Conservation (phyloP, 306 rosid genomes). For the Ammopiptanthus mongolicus region DNA sequence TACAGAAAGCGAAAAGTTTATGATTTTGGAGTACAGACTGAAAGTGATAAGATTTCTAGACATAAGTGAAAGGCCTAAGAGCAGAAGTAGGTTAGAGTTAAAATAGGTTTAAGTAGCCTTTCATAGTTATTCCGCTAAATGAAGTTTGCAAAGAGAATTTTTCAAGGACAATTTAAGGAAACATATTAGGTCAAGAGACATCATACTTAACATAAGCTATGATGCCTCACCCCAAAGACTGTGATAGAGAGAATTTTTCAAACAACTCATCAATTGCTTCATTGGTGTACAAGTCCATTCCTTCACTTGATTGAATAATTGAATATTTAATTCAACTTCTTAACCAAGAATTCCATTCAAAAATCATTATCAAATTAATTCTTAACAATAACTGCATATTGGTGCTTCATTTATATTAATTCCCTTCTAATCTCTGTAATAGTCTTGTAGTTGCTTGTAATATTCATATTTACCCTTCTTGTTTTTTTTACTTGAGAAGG, state of each 20-base stretch:
- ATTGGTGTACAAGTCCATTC: not conserved
- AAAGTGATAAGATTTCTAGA: not conserved
- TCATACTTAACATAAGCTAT: not conserved
- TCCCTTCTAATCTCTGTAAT: not conserved
- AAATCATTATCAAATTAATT: not conserved
- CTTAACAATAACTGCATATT: not conserved
- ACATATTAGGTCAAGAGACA: not conserved
- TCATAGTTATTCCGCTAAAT: not conserved
- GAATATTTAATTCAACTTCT: not conserved
- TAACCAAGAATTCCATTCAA: not conserved
- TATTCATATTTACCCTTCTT: not conserved
- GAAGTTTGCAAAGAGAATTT: not conserved
- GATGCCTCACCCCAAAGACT: not conserved
- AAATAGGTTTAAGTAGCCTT: not conserved
- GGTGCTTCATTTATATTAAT: not conserved
- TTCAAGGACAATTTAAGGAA: not conserved
- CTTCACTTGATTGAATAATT: not conserved
- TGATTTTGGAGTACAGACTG: not conserved
- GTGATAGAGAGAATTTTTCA: not conserved
- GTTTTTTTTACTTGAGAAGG: not conserved
- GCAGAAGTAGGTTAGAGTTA: not conserved
- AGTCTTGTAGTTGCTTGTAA: not conserved
- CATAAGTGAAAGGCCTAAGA: not conserved
- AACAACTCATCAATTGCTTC: not conserved
- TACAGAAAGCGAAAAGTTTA: not conserved